Percentiles rank a stretch among this genome's conserved stretches.
Evolutionary conservation across 2,329 filamentous ascomycete species (phyloP).

Genomic region (Arachnomyces sp.): DNA sequence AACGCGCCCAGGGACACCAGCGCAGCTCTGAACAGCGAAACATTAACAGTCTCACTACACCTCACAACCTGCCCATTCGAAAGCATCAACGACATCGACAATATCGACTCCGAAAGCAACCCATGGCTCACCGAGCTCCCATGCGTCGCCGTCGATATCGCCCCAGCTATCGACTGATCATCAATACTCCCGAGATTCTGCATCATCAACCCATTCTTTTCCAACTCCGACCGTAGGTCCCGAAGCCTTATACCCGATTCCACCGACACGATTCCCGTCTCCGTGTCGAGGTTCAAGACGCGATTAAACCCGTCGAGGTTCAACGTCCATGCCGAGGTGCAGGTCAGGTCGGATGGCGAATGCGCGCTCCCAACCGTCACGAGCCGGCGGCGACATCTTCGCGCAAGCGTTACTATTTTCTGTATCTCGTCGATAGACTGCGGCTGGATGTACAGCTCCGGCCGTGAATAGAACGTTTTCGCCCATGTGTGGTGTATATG

Average conservation of each 20-base stretch:
- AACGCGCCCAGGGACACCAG: conserved; percentile 81
- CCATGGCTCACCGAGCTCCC: conserved; percentile 80
- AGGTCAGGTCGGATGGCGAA: conserved; percentile 85
- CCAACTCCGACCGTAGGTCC: conserved; percentile 65
- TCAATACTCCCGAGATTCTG: conserved; percentile 93
- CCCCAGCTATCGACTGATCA: conserved; percentile 84
- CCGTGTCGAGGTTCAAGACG: conserved; percentile 62
- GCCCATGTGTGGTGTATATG: conserved; percentile 92
- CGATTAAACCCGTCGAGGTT: conserved; percentile 79
- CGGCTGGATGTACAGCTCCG: conserved; percentile 86
- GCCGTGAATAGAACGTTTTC: conserved; percentile 78
- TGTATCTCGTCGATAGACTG: conserved; percentile 72
- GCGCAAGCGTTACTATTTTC: conserved; percentile 72
- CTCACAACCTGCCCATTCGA: conserved; percentile 66
- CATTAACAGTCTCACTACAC: conserved; percentile 61
- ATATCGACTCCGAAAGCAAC: conserved; percentile 70
- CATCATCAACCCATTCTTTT: conserved; percentile 70
- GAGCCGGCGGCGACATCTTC: conserved; percentile 70
- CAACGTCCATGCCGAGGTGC: conserved; percentile 87
- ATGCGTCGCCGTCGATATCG: conserved; percentile 88
- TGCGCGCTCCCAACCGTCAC: conserved; percentile 86
- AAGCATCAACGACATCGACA: conserved; percentile 69
- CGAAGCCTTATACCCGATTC: conserved; percentile 83
- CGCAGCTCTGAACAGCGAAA: conserved; percentile 78
- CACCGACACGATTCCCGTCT: conserved; percentile 62